Evolutionary conservation across 2,329 filamentous ascomycete species (phyloP).

Genomic region (Paracoccidioides lutzii): DNA sequence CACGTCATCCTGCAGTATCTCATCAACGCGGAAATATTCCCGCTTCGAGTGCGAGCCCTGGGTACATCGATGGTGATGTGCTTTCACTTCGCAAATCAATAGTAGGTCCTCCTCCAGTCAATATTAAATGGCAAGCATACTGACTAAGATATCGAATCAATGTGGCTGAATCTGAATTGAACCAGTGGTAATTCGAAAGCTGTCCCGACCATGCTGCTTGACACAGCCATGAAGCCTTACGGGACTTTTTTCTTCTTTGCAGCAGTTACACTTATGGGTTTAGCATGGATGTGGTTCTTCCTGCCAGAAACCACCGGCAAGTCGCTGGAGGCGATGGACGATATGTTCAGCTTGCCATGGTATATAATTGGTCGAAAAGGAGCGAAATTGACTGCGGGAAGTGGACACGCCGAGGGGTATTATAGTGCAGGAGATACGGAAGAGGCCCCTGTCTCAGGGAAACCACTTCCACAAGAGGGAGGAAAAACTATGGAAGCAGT

Average conservation of each 20-base stretch:
- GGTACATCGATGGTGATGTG: slow-evolving; percentile 33
- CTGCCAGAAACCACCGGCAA: slow-evolving; percentile 58
- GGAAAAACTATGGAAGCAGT: too few species aligned
- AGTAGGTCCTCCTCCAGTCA: slow-evolving; percentile 6
- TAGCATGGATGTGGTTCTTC: slow-evolving; percentile 55
- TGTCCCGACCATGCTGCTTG: slow-evolving; percentile 36
- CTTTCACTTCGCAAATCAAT: slow-evolving; percentile 30
- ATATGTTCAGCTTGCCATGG: slow-evolving; percentile 12
- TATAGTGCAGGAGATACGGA: background rate
- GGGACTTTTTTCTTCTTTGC: slow-evolving; percentile 68
- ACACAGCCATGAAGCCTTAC: slow-evolving; percentile 32
- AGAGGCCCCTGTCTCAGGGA: background rate
- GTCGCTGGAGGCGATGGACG: slow-evolving; percentile 20
- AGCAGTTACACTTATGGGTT: slow-evolving; percentile 52
- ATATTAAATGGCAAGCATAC: background rate
- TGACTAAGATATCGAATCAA: background rate
- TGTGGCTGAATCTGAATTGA: background rate
- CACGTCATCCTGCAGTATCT: slow-evolving; percentile 23
- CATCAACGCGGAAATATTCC: slow-evolving; percentile 36
- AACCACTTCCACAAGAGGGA: too few species aligned
- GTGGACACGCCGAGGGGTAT: slow-evolving; percentile 1
- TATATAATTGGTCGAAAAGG: slow-evolving; percentile 11
- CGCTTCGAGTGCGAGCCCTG: slow-evolving; percentile 30
- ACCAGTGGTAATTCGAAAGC: slow-evolving; percentile 16
- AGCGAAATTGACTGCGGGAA: slow-evolving; percentile 6